Conservation (phyloP, 1,139 yeast species). For the Starmera stellimalicola region DNA sequence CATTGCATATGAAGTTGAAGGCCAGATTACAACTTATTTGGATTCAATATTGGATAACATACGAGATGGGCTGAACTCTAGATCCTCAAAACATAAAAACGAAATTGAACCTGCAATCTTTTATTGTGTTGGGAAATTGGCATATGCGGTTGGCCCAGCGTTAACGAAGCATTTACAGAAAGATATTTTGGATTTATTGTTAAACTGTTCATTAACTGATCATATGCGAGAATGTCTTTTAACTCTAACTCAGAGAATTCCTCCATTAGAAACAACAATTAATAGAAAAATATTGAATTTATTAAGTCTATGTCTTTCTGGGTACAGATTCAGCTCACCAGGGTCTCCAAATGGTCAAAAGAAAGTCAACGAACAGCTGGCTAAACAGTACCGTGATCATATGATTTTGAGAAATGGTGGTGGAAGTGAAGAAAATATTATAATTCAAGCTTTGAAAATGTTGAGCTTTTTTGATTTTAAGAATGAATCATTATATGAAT, state of each 20-base stretch:
- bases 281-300: conserved; percentile 64
- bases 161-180: conserved; percentile 79
- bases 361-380: conserved; percentile 54
- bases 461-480: conserved; percentile 67
- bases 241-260: conserved; percentile 62
- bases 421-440: conserved; percentile 21
- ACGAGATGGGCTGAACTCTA: conserved; percentile 71
- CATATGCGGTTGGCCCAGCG: conserved; percentile 92
- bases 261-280: conserved; percentile 67
- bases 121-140: conserved; percentile 79
- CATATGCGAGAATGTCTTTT: conserved; percentile 70
- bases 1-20: conserved; percentile 75
- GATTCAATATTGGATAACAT: conserved; percentile 81
- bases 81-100: conserved; percentile 31
- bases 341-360: conserved; percentile 67
- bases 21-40: conserved; percentile 79
- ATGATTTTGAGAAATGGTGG: conserved; percentile 64
- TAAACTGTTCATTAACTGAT: conserved; percentile 74
- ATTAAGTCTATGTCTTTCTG: conserved; percentile 73
- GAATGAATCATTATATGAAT: conserved; percentile 71
- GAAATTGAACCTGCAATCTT: conserved; percentile 84
- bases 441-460: conserved; percentile 39
- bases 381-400: conserved; percentile 67
- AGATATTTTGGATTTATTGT: conserved; percentile 70
- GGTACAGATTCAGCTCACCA: conserved; percentile 74